Percentiles rank a stretch among this genome's conserved stretches.
Conservation (phyloP, 257 asterid species). For the Rubia yunnanensis region DNA sequence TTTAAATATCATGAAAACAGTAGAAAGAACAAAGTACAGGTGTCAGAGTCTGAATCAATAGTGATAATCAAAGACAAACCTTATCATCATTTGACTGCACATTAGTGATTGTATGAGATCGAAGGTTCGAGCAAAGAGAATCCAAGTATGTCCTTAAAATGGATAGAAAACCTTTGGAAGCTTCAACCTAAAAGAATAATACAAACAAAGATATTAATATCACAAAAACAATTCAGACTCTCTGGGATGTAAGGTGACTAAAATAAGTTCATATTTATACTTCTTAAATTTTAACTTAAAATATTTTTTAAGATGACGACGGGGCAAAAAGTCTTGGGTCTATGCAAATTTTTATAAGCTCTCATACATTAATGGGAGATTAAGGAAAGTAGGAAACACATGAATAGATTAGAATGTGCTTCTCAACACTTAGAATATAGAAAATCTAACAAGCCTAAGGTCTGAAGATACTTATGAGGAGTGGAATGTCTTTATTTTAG, state of each 20-base stretch:
- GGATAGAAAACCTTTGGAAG: slow-evolving; percentile 75
- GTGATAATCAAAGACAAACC: slow-evolving; percentile 35
- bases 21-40: neutral
- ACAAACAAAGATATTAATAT: neutral
- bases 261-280: neutral
- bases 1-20: neutral
- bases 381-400: too few relatives aligned
- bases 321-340: too few relatives aligned
- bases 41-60: neutral
- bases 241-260: neutral
- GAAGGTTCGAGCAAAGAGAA: slow-evolving; percentile 69
- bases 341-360: too few relatives aligned
- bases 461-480: too few relatives aligned
- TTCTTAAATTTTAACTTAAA: neutral
- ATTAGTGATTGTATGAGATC: slow-evolving; percentile 94
- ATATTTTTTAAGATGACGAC: neutral
- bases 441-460: too few relatives aligned
- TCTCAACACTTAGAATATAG: too few relatives aligned
- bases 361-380: too few relatives aligned
- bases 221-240: neutral
- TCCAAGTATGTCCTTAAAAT: slow-evolving; percentile 74
- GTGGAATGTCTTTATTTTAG: neutral
- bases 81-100: slow-evolving; percentile 97
- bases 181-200: slow-evolving; percentile 58
- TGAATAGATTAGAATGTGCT: too few relatives aligned